Evolutionary conservation across 345 rosid species (phyloP).

Genomic region (Cardamine occulta): DNA sequence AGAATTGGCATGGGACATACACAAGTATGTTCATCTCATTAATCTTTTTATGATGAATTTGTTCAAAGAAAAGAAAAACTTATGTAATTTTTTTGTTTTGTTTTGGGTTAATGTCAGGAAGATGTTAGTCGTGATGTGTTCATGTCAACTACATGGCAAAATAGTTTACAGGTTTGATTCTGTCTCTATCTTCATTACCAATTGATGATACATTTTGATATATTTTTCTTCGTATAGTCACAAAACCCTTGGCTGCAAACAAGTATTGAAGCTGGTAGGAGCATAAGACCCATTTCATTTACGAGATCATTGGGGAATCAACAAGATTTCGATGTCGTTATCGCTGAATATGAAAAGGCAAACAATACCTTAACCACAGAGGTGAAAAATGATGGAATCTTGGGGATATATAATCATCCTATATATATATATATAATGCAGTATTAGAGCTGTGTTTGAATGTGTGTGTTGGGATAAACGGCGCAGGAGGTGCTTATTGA

Average conservation of each 20-base stretch:
- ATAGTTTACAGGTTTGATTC: constrained; percentile 45
- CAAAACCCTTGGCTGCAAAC: neutral
- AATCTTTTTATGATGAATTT: neutral
- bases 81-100: neutral
- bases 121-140: constrained; percentile 46
- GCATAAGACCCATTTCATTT: neutral
- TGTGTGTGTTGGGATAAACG: neutral
- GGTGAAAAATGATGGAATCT: neutral
- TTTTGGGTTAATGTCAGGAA: constrained; percentile 28
- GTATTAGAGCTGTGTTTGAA: neutral
- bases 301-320: neutral
- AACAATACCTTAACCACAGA: neutral
- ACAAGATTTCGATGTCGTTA: neutral
- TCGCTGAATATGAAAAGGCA: neutral
- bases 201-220: neutral
- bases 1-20: constrained; percentile 47
- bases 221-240: neutral
- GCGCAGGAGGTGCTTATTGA: neutral
- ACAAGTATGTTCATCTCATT: neutral
- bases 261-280: neutral
- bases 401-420: neutral
- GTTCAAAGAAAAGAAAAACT: no score
- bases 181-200: neutral
- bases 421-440: neutral
- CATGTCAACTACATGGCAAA: constrained; percentile 46